Evolutionary conservation across 2,329 filamentous ascomycete genomes (phyloP).

Genomic region (Zymoseptoria brevis): DNA sequence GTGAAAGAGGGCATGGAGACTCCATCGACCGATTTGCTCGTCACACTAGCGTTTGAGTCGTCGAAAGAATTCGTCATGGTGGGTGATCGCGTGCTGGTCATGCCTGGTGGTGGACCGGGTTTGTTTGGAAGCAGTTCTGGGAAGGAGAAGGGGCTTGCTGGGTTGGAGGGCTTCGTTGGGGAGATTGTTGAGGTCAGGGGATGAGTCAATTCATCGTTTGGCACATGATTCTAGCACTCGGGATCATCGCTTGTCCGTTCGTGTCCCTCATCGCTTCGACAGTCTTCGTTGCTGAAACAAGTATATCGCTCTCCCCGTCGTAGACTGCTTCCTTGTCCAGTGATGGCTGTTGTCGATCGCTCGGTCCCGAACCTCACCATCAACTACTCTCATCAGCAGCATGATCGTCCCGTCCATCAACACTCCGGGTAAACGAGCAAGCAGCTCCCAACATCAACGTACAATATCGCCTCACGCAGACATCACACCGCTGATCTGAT

Average conservation of each 20-base stretch:
- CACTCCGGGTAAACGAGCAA: neutral
- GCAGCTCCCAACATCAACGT: neutral
- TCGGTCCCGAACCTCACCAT: neutral
- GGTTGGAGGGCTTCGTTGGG: conserved; percentile 66
- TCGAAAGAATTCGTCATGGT: conserved; percentile 66
- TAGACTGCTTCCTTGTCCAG: neutral
- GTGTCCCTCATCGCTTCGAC: neutral
- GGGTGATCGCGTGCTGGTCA: conserved; percentile 60
- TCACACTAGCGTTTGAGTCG: conserved; percentile 61
- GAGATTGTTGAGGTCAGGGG: conserved; percentile 39
- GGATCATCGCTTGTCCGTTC: neutral
- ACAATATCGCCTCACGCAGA: neutral
- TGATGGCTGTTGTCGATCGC: neutral
- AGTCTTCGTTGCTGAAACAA: neutral
- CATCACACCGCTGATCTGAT: too few relatives aligned
- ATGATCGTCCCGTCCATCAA: neutral
- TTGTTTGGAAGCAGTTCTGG: conserved; percentile 48
- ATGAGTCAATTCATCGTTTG: conserved; percentile 19
- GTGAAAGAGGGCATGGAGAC: conserved; percentile 22
- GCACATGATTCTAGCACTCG: neutral
- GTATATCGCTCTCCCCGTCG: neutral
- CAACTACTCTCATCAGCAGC: neutral
- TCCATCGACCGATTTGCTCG: conserved; percentile 33
- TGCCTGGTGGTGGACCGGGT: conserved; percentile 62
- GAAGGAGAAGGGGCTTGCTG: conserved; percentile 43